phyloP scores from a whole-genome alignment of 495 filamentous ascomycete species.

The Patellaria atrata region DNA sequence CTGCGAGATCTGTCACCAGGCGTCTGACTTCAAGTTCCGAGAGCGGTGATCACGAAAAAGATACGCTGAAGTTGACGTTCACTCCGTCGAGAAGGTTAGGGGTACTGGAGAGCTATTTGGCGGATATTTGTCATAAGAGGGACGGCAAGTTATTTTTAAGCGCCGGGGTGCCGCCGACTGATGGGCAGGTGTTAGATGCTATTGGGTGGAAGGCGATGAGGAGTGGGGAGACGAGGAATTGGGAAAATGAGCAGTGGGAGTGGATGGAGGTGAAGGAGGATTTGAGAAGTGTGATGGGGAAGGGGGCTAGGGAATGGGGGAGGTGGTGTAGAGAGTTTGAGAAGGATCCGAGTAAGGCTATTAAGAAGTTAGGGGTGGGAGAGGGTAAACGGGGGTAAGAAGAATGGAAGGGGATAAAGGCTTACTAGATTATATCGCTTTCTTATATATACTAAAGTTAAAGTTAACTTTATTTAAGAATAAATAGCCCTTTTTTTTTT shows the following conservation, averaged over 20 bases:
- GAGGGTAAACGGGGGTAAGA: no score
- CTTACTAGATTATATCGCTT: no score
- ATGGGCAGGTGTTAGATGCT: constrained; percentile 25
- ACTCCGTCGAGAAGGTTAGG: constrained; percentile 22
- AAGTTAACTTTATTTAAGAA: no score
- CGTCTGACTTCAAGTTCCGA: constrained; percentile 16
- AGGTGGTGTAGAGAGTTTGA: constrained; percentile 26
- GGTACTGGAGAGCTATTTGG: constrained; percentile 22
- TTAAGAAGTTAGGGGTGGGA: no score
- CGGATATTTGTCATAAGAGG: constrained; percentile 18
- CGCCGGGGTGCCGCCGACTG: constrained; percentile 18
- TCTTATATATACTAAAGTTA: no score
- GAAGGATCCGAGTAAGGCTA: constrained; percentile 26
- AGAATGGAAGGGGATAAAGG: no score
- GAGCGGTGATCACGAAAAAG: constrained; percentile 11
- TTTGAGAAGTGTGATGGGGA: constrained; percentile 23
- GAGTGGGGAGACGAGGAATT: constrained; percentile 20
- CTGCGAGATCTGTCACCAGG: constrained; percentile 22
- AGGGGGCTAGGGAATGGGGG: constrained; percentile 28
- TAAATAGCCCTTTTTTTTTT: no score
- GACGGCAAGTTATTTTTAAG: constrained; percentile 18
- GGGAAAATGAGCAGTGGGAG: constrained; percentile 31
- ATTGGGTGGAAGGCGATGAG: constrained; percentile 29
- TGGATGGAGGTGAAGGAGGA: constrained; percentile 27
- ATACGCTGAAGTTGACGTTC: constrained; percentile 21